These are phyloP conservation scores for Fusarium heterosporum DNA, from an alignment of 2,329 filamentous ascomycete genomes.

Conservation along the genomic window DNA sequence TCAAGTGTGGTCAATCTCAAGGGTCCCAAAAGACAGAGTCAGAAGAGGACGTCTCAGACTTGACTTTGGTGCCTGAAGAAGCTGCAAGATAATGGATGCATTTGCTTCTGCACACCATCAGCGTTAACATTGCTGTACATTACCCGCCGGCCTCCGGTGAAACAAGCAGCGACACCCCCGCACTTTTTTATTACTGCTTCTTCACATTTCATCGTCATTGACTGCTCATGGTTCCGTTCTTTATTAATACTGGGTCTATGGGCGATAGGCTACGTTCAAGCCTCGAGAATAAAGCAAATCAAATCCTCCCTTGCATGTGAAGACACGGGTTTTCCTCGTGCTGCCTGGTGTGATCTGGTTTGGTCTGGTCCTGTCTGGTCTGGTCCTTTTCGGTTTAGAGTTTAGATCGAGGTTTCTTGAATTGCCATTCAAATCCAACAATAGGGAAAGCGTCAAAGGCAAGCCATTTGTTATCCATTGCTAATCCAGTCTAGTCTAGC, in stretches of 20 bases:
- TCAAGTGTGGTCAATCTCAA: conserved; percentile 25
- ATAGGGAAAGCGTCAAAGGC: not conserved
- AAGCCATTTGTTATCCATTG: not conserved
- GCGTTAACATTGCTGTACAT: not conserved
- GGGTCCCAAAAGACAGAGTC: conserved; percentile 12
- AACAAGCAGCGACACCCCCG: conserved; percentile 3
- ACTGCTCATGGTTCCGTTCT: conserved; percentile 26
- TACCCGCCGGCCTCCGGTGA: not conserved
- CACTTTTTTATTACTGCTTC: conserved; percentile 5
- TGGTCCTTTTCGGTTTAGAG: not conserved
- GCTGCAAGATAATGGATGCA: not conserved
- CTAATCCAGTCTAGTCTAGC: not conserved
- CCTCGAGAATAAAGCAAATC: too few relatives aligned
- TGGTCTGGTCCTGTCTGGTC: not conserved
- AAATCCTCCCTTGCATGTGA: conserved; percentile 28
- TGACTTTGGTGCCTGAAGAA: conserved; percentile 22
- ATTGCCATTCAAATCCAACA: not conserved
- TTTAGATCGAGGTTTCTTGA: conserved; percentile 1
- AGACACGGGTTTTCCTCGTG: conserved; percentile 1
- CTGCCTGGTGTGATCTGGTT: not conserved
- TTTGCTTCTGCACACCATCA: conserved; percentile 1
- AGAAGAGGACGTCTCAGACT: conserved; percentile 13
- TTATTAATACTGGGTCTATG: conserved; percentile 1
- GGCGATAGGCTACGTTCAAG: not conserved
- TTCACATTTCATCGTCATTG: conserved; percentile 16